Evolutionary conservation across 2,329 filamentous ascomycete genomes (phyloP).

Genomic region (Monilinia fructigena): DNA sequence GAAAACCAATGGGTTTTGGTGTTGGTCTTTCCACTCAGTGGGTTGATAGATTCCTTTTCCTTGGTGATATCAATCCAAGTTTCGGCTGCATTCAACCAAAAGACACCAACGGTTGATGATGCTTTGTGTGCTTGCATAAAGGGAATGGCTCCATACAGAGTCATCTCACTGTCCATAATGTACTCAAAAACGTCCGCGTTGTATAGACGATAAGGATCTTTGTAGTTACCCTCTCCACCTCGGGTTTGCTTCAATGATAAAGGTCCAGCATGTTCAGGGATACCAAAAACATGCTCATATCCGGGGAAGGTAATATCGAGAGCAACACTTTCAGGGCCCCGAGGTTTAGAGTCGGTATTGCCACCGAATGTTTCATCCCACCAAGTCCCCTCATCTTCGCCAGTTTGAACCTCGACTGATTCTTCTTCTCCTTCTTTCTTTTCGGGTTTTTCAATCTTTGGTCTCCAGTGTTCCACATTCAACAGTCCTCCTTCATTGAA

Average conservation of each 20-base stretch:
- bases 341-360: slow-evolving; percentile 93
- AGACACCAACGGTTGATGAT: slow-evolving; percentile 88
- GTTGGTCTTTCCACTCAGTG: slow-evolving; percentile 71
- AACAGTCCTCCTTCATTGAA: slow-evolving; percentile 87
- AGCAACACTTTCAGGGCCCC: slow-evolving; percentile 86
- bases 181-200: slow-evolving; percentile 99
- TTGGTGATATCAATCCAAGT: slow-evolving; percentile 97
- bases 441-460: slow-evolving; percentile 65
- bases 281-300: slow-evolving; percentile 90
- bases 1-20: slow-evolving; percentile 98
- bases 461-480: slow-evolving; percentile 94
- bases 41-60: slow-evolving; percentile 69
- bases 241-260: slow-evolving; percentile 87
- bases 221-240: slow-evolving; percentile 80
- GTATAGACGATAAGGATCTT: slow-evolving; percentile 90
- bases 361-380: slow-evolving; percentile 97
- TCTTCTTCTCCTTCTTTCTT: slow-evolving; percentile 43
- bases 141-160: slow-evolving; percentile 93
- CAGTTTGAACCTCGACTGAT: slow-evolving; percentile 42
- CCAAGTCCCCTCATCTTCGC: slow-evolving; percentile 84
- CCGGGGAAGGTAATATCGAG: slow-evolving; percentile 90
- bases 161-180: slow-evolving; percentile 96
- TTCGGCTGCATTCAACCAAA: slow-evolving; percentile 96
- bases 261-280: slow-evolving; percentile 87
- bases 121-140: slow-evolving; percentile 97